Evolutionary conservation across 2,329 filamentous ascomycete species (phyloP), one percentile per base, ranked within the genome.

Genomic region (Xylariaceae sp.): DNA sequence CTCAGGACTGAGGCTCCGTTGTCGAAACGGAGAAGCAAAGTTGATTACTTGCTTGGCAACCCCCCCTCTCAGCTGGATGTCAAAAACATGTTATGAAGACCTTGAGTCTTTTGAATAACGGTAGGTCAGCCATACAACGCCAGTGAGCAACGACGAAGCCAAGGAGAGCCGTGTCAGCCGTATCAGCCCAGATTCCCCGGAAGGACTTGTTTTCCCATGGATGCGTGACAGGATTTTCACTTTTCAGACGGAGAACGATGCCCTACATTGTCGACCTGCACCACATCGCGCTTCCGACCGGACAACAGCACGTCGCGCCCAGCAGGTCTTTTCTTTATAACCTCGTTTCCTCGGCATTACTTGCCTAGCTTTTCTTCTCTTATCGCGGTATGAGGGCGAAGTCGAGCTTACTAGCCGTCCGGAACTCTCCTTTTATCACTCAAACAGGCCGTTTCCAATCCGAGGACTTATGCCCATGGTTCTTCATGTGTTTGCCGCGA

Each of bases 21-120:
- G 53, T 50, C 27, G 34, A 19, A 55, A 54, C 59, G 56, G 62
- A 62, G 53, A 53, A 56, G 51, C 46, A 31, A 47, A 34, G 47
- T 44, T 56, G 3, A 54, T 47, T 48, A 56, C 57, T 52, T 57
- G 49, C 53, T 60, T 59, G 64, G 60, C 58, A 57, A 53, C 44
- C 34, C 65, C 65, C 61, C 49, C 56, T 59, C 60, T 68, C 66
- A 63, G 66, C 64, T 65, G 61, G 63, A 65, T 56, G 19, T 51
- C 54, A 64, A 66, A 67, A 64, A 59, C 65, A 63, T 50, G 66
- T 19, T 42, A 1, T 29, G 7, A 44, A 54, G 50, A 53, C 34
- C 30, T 9, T 35, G 26, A 7, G 51, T 52, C 50, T 55, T 37
- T 3, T 7, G 40, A 47, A 42, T 11, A 27, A 56, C 47, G 57